Conservation (phyloP, 176 grass and related monocot species). For the Guadua angustifolia region DNA sequence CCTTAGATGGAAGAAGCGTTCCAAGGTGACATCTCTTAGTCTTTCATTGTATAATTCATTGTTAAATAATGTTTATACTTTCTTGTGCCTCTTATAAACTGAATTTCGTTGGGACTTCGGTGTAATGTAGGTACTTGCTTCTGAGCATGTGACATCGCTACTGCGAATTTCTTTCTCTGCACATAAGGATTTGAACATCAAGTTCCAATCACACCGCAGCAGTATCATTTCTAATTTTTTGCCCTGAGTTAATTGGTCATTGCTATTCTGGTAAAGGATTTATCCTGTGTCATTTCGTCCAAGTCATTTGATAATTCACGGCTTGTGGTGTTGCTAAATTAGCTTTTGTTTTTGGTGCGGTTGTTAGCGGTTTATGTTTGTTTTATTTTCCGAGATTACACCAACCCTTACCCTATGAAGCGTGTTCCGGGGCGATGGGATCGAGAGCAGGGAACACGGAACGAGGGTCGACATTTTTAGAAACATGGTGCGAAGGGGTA, state of each 20-base stretch:
- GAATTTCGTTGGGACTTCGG: too few relatives aligned
- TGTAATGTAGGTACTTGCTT: constrained; percentile 74
- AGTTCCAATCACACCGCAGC: constrained; percentile 95
- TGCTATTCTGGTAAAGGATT: constrained; percentile 2
- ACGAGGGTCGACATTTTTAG: too few relatives aligned
- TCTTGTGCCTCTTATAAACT: constrained; percentile 31
- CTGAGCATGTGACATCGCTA: constrained; percentile 80
- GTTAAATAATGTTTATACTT: too few relatives aligned
- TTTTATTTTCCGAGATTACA: constrained; percentile 81
- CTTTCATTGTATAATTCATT: too few relatives aligned
- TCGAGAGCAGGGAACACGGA: too few relatives aligned
- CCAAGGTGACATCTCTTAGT: too few relatives aligned
- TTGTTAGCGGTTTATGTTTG: constrained; percentile 15
- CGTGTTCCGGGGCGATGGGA: too few relatives aligned
- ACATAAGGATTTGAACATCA: constrained; percentile 93
- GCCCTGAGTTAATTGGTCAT: constrained; percentile 9
- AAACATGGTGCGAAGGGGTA: too few relatives aligned
- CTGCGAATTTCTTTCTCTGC: constrained; percentile 92
- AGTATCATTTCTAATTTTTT: constrained; percentile 48
- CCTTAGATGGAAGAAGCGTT: too few relatives aligned
- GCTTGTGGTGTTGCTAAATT: neutral
- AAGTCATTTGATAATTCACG: constrained; percentile 25
- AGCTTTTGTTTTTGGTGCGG: neutral
- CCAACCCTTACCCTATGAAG: constrained; percentile 90
- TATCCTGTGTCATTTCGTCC: neutral